Conservation (phyloP, 176 grass and related monocot genomes). For the Carex parvula region DNA sequence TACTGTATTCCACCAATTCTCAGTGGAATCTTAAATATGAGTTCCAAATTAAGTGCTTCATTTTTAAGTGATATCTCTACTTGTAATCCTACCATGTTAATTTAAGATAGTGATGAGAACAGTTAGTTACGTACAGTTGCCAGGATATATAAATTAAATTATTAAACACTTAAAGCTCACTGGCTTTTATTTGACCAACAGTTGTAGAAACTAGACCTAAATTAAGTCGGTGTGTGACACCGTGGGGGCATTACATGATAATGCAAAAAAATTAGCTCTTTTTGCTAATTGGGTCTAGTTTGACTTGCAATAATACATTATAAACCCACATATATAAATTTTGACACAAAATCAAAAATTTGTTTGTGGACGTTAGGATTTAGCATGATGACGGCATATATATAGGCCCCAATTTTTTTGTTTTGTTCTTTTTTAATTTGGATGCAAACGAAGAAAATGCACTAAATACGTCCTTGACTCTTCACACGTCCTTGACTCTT, state of each 20-base stretch:
- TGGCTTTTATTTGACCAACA: neutral
- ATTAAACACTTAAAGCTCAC: neutral
- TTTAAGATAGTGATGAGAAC: slow-evolving; percentile 13
- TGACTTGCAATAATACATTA: slow-evolving; percentile 14
- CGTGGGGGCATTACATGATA: neutral
- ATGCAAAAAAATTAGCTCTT: neutral
- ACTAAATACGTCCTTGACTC: neutral
- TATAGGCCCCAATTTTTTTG: neutral
- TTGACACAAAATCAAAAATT: neutral
- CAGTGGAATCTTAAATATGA: slow-evolving; percentile 1
- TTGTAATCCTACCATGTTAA: neutral
- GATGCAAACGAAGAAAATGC: neutral
- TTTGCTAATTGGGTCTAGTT: slow-evolving; percentile 1
- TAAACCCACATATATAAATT: neutral
- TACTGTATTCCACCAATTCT: neutral
- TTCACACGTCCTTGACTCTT: neutral
- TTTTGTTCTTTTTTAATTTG: neutral
- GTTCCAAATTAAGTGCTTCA: neutral
- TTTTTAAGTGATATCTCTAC: neutral
- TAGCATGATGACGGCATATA: neutral
- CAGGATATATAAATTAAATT: neutral
- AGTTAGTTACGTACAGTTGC: slow-evolving; percentile 6
- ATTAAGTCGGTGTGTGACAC: neutral
- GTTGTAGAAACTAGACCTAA: neutral
- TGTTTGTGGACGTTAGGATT: slow-evolving; percentile 13